These are phyloP conservation scores for Apophysomyces sp. DNA, from an alignment of 371 early-diverging fungal genomes.

Conservation along the genomic window DNA sequence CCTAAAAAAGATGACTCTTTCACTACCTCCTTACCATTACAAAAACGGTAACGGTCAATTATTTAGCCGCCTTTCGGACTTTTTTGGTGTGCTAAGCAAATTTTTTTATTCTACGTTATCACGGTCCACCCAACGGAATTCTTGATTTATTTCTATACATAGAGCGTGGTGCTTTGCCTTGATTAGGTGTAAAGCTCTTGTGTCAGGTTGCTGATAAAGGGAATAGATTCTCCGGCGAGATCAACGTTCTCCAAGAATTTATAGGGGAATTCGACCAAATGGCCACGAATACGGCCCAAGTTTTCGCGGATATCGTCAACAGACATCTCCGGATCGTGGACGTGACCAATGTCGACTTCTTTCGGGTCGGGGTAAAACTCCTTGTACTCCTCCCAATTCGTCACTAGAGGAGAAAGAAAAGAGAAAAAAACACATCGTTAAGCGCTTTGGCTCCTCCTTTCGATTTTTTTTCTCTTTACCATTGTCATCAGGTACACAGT, in stretches of 20 bases:
- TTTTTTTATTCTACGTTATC: no score
- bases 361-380: slow-evolving; percentile 55
- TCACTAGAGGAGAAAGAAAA: no score
- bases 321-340: slow-evolving; percentile 41
- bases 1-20: neutral
- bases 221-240: slow-evolving; percentile 43
- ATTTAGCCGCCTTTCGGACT: neutral
- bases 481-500: slow-evolving; percentile 75
- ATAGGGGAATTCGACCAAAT: slow-evolving; percentile 76
- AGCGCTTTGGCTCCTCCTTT: neutral
- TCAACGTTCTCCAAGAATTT: slow-evolving; percentile 68
- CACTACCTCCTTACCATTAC: no score
- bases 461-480: slow-evolving; percentile 20
- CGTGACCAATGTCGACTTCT: slow-evolving; percentile 42
- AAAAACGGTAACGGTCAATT: no score
- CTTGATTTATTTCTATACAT: neutral
- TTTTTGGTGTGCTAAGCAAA: neutral
- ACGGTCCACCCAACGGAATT: neutral
- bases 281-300: slow-evolving; percentile 57
- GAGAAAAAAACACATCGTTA: neutral
- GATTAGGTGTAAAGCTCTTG: slow-evolving; percentile 46
- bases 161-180: neutral
- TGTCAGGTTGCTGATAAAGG: slow-evolving; percentile 34
- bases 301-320: slow-evolving; percentile 46
- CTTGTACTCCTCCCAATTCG: slow-evolving; percentile 69